Base-by-base conservation (phyloP, 805 yeast genomes). In the Clavispora vitiphila region DNA sequence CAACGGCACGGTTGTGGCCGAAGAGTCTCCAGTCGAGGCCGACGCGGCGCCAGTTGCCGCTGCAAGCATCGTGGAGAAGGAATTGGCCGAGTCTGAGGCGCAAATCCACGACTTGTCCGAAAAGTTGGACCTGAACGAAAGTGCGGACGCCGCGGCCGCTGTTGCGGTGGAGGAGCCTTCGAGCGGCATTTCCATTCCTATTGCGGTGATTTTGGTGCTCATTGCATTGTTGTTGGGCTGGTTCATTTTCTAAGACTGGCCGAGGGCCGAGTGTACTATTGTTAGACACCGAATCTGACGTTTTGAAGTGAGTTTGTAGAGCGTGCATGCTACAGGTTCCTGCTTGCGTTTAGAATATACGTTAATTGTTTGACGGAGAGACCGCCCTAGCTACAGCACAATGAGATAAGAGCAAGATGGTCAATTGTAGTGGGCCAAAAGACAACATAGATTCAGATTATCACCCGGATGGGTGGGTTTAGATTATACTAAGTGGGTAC, bases 151-250 rank as follows among this genome's bases (percentile, higher is more conserved):
- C 14, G 37, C 43, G 15, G 47, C 48, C 30, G 21, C 36, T 10
- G 20, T 22, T 10, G 37, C 45, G 26, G 42, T 44, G 22, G 58
- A 51, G 26, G 71, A 64, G 42, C 58, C 69, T n/a, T 61, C 62
- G 38, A 60, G 55, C 44, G 82, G 80, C 12, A 65, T 83, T 35
- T 73, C 85, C 16, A 62, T 78, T 31, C 78, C 80, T 23, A 60
- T 74, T 40, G 81, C 83, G 21, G 53, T 49, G 60, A 72, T 49
- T 51, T 78, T 63, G 60, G 71, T 60, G 58, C 67, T 70, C 37
- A 47, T 68, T 47, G 64, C 74, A 72, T 60, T 86, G 80, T 53
- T 67, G 76, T 64, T 83, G 48, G 91, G 89, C 40, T 84, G 89
- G 87, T 71, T 81, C 61, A 76, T 83, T 53, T 80, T 80, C 55